phyloP scores from a whole-genome alignment of 2,329 filamentous ascomycete genomes.

The Alternaria incomplexa region DNA sequence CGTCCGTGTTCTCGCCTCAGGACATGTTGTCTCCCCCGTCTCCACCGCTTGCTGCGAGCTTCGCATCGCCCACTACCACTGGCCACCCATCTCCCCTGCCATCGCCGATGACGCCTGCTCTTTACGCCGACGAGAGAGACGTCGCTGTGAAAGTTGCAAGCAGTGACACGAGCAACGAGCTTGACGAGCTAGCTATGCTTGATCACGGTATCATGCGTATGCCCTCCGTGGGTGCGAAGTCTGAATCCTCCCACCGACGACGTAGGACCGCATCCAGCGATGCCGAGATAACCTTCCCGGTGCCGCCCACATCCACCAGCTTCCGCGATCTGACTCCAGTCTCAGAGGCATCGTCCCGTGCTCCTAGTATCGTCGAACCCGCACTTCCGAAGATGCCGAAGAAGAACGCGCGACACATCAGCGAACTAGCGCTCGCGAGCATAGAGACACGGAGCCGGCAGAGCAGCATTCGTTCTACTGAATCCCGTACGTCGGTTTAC shows the following conservation, averaged over 20 bases:
- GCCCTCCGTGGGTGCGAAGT: slow-evolving; percentile 32
- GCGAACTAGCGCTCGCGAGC: slow-evolving; percentile 19
- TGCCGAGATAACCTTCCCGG: slow-evolving; percentile 33
- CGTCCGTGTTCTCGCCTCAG: slow-evolving; percentile 39
- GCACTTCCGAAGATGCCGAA: slow-evolving; percentile 15
- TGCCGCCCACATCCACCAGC: slow-evolving; percentile 15
- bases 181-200: slow-evolving; percentile 34
- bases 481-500: slow-evolving; percentile 17
- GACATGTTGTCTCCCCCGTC: slow-evolving; percentile 40
- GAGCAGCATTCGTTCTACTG: slow-evolving; percentile 28
- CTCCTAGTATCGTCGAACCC: slow-evolving; percentile 31
- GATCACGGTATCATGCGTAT: slow-evolving; percentile 33
- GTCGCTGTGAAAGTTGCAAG: slow-evolving; percentile 45
- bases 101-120: slow-evolving; percentile 45
- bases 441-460: slow-evolving; percentile 22
- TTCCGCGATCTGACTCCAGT: slow-evolving; percentile 26
- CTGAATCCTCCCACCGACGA: slow-evolving; percentile 32
- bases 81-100: slow-evolving; percentile 41
- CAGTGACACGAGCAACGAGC: slow-evolving; percentile 43
- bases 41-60: slow-evolving; percentile 30
- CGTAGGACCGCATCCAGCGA: slow-evolving; percentile 46
- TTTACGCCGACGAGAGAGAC: slow-evolving; percentile 33
- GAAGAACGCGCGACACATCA: slow-evolving; percentile 25
- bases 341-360: slow-evolving; percentile 30
- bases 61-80: slow-evolving; percentile 39